Evolutionary conservation across 306 rosid genomes (phyloP).

Genomic region (Carpinus fangiana): DNA sequence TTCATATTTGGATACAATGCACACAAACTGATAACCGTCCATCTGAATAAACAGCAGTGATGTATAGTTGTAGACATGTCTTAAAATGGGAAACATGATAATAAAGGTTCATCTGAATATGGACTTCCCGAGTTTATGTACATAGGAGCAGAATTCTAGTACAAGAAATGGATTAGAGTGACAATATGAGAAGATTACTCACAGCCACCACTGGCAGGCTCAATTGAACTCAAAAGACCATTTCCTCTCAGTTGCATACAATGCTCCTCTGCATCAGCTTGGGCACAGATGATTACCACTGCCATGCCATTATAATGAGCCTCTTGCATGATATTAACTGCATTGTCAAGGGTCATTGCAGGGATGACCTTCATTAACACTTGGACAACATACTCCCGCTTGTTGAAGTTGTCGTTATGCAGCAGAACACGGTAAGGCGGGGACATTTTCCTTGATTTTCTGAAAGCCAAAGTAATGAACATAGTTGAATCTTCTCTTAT

Average conservation of each 20-base stretch:
- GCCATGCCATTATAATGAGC: conserved; percentile 84
- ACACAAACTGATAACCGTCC: neutral
- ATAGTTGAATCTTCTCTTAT: conserved; percentile 13
- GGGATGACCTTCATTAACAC: conserved; percentile 96
- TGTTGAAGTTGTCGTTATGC: conserved; percentile 83
- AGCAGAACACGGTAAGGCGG: conserved; percentile 87
- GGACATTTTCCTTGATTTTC: conserved; percentile 69
- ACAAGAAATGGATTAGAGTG: neutral
- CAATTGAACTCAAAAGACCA: conserved; percentile 85
- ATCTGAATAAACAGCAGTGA: neutral
- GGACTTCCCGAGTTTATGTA: conserved; percentile 4
- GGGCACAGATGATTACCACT: conserved; percentile 82
- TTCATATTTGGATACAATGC: neutral
- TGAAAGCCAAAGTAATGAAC: conserved; percentile 29
- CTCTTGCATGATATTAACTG: conserved; percentile 93
- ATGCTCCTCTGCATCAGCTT: conserved; percentile 92
- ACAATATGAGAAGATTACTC: neutral
- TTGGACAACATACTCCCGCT: conserved; percentile 92
- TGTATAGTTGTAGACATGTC: neutral
- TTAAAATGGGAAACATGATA: conserved; percentile 7
- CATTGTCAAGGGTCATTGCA: conserved; percentile 85
- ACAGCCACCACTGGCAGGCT: conserved; percentile 82
- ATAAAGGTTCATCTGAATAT: neutral
- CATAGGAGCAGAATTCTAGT: neutral
- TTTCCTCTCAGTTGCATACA: conserved; percentile 93